These are phyloP conservation scores for Talaromyces sp. DNA, from an alignment of 2,329 filamentous ascomycete genomes.

Conservation along the genomic window DNA sequence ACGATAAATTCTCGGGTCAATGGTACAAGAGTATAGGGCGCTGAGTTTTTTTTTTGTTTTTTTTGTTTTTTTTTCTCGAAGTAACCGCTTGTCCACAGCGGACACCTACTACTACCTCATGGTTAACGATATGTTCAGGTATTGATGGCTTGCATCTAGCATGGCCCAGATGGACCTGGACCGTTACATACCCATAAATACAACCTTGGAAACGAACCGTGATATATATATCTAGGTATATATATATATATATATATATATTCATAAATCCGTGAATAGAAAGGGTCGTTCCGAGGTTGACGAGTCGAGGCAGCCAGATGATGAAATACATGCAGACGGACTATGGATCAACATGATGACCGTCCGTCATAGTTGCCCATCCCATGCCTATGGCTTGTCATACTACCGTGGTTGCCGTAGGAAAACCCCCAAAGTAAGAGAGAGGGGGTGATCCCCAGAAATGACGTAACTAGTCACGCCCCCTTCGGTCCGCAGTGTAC, in stretches of 20 bases:
- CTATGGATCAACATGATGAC: not conserved
- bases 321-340: not conserved
- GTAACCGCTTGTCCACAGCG: no score
- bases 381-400: no score
- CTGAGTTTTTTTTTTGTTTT: no score
- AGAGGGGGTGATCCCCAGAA: not conserved
- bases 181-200: not conserved
- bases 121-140: not conserved
- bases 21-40: not conserved
- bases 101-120: not conserved
- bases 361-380: not conserved
- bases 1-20: not conserved
- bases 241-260: no score
- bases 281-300: not conserved
- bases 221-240: not conserved
- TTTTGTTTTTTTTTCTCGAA: no score
- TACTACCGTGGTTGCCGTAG: not conserved
- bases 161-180: not conserved
- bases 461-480: slow-evolving; percentile 12
- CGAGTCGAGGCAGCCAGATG: no score
- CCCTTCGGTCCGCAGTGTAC: no score
- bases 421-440: no score
- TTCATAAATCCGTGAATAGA: not conserved
- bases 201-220: not conserved
- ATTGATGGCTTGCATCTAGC: not conserved